A percentile compares a stretch with the other conserved stretches of the same genome.
These are phyloP conservation scores for Vickermania ingenoplastis DNA, from an alignment of 208 protist species.

Conservation along the genomic window DNA sequence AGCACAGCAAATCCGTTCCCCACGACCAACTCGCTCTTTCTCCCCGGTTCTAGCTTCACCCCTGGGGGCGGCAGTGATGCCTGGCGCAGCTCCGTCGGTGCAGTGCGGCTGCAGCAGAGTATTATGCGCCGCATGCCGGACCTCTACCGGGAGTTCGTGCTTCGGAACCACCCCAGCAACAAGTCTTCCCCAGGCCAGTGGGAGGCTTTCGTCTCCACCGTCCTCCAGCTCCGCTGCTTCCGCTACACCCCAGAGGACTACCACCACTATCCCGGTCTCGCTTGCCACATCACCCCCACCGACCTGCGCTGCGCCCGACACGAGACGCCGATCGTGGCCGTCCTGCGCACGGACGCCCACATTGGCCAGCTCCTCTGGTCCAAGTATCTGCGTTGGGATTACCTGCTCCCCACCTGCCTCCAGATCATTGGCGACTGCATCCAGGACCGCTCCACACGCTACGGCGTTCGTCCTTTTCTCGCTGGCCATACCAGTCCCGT, in stretches of 20 bases:
- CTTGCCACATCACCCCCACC: constrained; percentile 2
- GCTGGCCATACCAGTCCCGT: background rate
- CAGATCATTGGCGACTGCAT: background rate
- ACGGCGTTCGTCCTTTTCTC: background rate
- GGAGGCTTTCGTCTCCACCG: background rate
- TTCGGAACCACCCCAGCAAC: background rate
- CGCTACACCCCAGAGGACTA: constrained; percentile 4
- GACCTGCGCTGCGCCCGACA: constrained; percentile 1
- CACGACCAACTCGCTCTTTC: no score
- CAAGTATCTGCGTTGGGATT: background rate
- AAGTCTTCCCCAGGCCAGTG: background rate
- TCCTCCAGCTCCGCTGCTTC: constrained; percentile 3
- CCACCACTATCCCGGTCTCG: background rate
- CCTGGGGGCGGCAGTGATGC: background rate
- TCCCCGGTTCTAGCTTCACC: background rate
- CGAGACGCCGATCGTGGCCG: background rate
- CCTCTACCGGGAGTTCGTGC: background rate
- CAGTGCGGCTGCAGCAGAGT: background rate
- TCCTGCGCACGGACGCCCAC: background rate
- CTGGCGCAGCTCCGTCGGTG: background rate
- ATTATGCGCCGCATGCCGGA: background rate
- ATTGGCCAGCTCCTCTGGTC: background rate
- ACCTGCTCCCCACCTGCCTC: background rate
- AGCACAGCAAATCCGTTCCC: no score
- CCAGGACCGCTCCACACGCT: background rate